Evolutionary conservation across 768 basidiomycete species (phyloP).

Genomic region (Fomitopsis serialis): DNA sequence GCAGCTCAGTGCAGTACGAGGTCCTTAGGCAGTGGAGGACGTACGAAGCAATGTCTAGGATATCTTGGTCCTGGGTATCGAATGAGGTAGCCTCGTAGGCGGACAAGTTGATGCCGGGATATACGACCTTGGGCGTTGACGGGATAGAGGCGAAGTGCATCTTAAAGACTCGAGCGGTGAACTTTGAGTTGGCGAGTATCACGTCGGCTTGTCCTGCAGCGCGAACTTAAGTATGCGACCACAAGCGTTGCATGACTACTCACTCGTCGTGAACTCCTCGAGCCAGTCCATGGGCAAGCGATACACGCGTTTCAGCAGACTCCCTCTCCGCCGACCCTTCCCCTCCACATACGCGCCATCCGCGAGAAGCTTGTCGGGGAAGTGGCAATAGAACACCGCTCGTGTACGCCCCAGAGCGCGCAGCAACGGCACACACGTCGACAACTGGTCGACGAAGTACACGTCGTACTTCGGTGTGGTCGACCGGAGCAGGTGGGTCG

Average conservation of each 20-base stretch:
- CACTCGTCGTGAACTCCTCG: constrained; percentile 88
- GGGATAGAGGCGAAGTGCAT: constrained; percentile 67
- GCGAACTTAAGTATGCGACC: background rate
- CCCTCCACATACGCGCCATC: constrained; percentile 63
- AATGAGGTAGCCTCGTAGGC: constrained; percentile 50
- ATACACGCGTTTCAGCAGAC: constrained; percentile 70
- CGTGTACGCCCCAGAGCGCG: constrained; percentile 62
- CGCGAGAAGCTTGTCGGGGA: constrained; percentile 90
- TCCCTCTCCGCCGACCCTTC: constrained; percentile 31
- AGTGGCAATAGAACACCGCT: constrained; percentile 96
- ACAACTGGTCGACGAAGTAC: constrained; percentile 93
- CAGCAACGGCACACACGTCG: constrained; percentile 84
- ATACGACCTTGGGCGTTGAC: constrained; percentile 70
- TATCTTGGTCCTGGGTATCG: constrained; percentile 42
- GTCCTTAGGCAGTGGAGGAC: constrained; percentile 20
- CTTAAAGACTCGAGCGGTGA: constrained; percentile 79
- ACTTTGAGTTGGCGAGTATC: constrained; percentile 87
- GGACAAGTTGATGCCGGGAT: constrained; percentile 86
- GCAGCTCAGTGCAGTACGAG: background rate
- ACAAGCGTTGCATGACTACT: constrained; percentile 17
- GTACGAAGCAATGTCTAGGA: constrained; percentile 52
- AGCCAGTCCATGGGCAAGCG: constrained; percentile 85
- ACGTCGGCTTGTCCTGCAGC: constrained; percentile 80
- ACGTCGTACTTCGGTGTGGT: constrained; percentile 62
- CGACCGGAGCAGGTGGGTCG: constrained; percentile 51